These are phyloP conservation scores for Microdochium trichocladiopsis DNA, from an alignment of 2,329 filamentous ascomycete genomes.

Conservation along the genomic window DNA sequence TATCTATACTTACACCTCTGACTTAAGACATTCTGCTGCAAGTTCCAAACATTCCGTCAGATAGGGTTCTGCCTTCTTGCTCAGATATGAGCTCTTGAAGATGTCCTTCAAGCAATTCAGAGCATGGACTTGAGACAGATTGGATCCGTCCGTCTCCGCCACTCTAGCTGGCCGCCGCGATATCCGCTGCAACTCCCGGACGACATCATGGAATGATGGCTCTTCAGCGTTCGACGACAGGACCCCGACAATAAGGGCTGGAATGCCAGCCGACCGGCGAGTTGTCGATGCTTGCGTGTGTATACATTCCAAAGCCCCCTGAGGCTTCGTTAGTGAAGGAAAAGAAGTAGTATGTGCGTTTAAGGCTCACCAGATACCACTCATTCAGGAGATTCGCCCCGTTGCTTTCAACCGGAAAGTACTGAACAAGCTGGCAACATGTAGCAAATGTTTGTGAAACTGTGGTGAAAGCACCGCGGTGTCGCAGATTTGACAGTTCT, in stretches of 20 bases:
- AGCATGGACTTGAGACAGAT: constrained; percentile 86
- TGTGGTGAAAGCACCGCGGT: constrained; percentile 88
- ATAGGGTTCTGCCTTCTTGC: constrained; percentile 65
- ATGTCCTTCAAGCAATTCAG: constrained; percentile 91
- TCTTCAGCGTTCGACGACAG: constrained; percentile 56
- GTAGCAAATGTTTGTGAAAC: constrained; percentile 81
- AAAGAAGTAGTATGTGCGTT: not conserved
- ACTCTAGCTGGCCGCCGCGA: constrained; percentile 45
- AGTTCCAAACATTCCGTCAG: constrained; percentile 69
- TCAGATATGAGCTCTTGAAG: constrained; percentile 74
- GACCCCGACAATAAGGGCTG: constrained; percentile 77
- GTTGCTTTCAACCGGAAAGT: constrained; percentile 24
- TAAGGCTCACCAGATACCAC: constrained; percentile 66
- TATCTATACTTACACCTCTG: constrained; percentile 54
- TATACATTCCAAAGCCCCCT: constrained; percentile 64
- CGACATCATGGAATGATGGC: constrained; percentile 58
- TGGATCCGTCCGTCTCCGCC: constrained; percentile 53
- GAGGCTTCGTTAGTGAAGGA: constrained; percentile 6
- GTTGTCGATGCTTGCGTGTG: constrained; percentile 74
- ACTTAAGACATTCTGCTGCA: constrained; percentile 73
- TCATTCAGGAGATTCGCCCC: constrained; percentile 40
- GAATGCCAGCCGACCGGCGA: constrained; percentile 84
- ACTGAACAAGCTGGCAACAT: constrained; percentile 63
- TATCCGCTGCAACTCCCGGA: constrained; percentile 55
- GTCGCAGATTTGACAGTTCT: constrained; percentile 75